Percentiles rank a stretch among this genome's conserved stretches.
These are phyloP conservation scores for Rusavskia elegans DNA, from an alignment of 495 filamentous ascomycete species.

Conservation along the genomic window DNA sequence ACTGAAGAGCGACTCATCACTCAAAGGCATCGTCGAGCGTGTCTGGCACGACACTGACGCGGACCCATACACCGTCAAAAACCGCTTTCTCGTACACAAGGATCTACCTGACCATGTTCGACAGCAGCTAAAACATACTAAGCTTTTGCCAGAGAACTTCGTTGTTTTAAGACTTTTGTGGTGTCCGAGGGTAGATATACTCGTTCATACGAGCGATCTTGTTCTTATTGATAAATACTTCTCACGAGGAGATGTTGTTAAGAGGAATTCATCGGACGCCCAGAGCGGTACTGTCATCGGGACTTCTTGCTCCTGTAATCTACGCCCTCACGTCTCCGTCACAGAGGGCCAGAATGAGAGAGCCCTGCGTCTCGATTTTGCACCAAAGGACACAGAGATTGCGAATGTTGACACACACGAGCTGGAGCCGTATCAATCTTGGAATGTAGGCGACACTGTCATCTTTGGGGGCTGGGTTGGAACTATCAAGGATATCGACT, in stretches of 20 bases:
- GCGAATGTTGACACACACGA: conserved; percentile 13
- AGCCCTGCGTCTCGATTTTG: too few species aligned
- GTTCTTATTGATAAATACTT: conserved; percentile 25
- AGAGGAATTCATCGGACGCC: conserved; percentile 21
- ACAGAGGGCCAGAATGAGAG: too few species aligned
- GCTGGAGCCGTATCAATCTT: conserved; percentile 14
- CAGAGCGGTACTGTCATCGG: conserved; percentile 27
- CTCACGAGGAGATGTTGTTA: conserved; percentile 27
- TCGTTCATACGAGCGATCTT: conserved; percentile 28
- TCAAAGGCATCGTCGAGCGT: conserved; percentile 9
- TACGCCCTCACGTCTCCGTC: too few species aligned
- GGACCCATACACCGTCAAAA: conserved; percentile 1
- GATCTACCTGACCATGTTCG: conserved; percentile 13
- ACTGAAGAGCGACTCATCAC: conserved; percentile 13
- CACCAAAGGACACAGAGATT: not conserved
- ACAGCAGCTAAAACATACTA: too few species aligned
- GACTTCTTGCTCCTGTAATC: conserved; percentile 6
- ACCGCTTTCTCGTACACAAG: conserved; percentile 9
- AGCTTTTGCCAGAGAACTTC: conserved; percentile 18
- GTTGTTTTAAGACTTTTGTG: conserved; percentile 18
- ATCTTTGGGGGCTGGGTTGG: conserved; percentile 25
- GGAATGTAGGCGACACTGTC: conserved; percentile 21
- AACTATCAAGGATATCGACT: conserved; percentile 14
- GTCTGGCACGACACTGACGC: too few species aligned
- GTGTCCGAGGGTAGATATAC: conserved; percentile 12